phyloP scores from a whole-genome alignment of 2,329 filamentous ascomycete species.

The Aureobasidium sp. region DNA sequence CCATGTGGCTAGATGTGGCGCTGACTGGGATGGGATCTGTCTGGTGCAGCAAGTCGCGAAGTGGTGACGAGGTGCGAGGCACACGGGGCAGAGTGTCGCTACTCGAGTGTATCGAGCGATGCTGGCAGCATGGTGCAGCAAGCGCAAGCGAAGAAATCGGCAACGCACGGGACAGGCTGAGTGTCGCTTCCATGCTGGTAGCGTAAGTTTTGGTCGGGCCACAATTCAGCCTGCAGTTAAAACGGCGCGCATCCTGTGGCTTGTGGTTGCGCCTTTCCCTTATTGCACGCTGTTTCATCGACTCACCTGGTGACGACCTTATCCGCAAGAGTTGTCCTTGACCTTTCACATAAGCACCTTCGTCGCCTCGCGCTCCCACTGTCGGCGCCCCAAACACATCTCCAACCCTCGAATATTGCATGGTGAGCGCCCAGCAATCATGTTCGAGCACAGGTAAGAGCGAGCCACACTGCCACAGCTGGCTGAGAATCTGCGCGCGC shows the following conservation, averaged over 20 bases:
- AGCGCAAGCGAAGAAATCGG: constrained; percentile 14
- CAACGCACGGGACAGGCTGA: constrained; percentile 6
- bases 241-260: constrained; percentile 14
- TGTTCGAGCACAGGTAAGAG: constrained; percentile 15
- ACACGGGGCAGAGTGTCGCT: background rate
- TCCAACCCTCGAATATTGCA: background rate
- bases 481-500: background rate
- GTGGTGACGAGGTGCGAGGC: background rate
- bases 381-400: background rate
- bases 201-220: constrained; percentile 9
- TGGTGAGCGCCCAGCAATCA: constrained; percentile 5
- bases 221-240: constrained; percentile 12
- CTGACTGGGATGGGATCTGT: background rate
- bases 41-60: background rate
- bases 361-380: constrained; percentile 1
- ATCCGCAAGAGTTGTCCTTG: constrained; percentile 1
- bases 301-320: constrained; percentile 9
- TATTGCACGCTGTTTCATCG: constrained; percentile 15
- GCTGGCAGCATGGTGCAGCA: background rate
- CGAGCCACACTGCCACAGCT: constrained; percentile 12
- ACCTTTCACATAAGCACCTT: constrained; percentile 6
- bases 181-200: constrained; percentile 12
- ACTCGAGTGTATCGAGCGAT: constrained; percentile 1
- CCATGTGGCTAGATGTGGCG: constrained; percentile 13
- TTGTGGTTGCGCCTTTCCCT: constrained; percentile 14